These are phyloP conservation scores for Quercus dentata DNA, from an alignment of 306 rosid genomes.

Conservation along the genomic window DNA sequence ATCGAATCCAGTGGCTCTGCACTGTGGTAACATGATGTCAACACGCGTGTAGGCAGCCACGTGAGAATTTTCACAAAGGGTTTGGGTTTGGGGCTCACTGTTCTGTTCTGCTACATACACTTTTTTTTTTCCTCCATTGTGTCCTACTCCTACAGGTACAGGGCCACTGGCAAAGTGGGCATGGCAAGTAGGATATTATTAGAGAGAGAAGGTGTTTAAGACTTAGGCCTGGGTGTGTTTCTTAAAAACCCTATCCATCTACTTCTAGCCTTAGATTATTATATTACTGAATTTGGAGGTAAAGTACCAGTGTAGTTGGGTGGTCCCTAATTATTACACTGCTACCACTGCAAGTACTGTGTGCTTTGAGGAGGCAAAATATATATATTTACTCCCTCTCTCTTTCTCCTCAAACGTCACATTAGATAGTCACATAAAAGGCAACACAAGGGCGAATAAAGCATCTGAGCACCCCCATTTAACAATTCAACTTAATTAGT, in stretches of 20 bases:
- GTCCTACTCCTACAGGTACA: neutral
- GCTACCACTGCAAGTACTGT: neutral
- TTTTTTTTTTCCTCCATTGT: neutral
- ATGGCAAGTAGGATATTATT: neutral
- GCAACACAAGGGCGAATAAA: conserved; percentile 10
- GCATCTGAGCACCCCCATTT: conserved; percentile 19
- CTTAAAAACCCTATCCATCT: conserved; percentile 14
- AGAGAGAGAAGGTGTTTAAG: conserved; percentile 7
- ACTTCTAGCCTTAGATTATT: conserved; percentile 5
- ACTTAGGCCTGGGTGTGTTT: conserved; percentile 28
- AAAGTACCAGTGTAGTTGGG: too few species aligned
- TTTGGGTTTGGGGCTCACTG: conserved; percentile 8
- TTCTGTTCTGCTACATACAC: neutral
- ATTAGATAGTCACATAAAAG: conserved; percentile 17
- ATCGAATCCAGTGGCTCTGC: too few species aligned
- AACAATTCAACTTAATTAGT: conserved; percentile 17
- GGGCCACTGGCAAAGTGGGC: neutral
- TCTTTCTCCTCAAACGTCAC: conserved; percentile 7
- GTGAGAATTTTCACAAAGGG: neutral
- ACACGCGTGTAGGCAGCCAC: conserved; percentile 3
- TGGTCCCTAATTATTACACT: conserved; percentile 36
- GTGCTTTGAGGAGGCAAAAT: conserved; percentile 12
- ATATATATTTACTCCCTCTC: neutral
- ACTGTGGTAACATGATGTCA: neutral
- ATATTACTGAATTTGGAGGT: conserved; percentile 16